Conservation (phyloP, 2,329 filamentous ascomycete genomes). For the Elsinoe arachidis region DNA sequence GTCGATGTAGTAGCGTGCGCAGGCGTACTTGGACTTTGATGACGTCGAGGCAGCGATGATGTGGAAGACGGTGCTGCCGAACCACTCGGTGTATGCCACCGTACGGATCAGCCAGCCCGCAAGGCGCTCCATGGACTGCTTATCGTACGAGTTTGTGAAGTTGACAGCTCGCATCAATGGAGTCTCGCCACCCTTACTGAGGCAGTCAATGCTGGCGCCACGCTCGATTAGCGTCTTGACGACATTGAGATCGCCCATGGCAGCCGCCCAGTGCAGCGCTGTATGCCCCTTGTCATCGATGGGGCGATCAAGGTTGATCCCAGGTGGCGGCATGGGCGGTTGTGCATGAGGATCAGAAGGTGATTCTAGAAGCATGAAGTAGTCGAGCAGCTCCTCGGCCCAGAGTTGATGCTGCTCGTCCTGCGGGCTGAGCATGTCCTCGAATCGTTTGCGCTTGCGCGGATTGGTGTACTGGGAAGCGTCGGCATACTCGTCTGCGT, state of each 20-base stretch:
- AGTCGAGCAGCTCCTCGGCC: slow-evolving; percentile 87
- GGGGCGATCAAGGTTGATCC: slow-evolving; percentile 82
- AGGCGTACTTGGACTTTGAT: slow-evolving; percentile 77
- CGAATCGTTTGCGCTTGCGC: slow-evolving; percentile 73
- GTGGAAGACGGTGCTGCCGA: slow-evolving; percentile 82
- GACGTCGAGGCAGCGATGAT: slow-evolving; percentile 85
- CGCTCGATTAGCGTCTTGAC: slow-evolving; percentile 79
- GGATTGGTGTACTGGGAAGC: slow-evolving; percentile 50
- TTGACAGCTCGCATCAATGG: slow-evolving; percentile 89
- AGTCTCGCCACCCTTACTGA: slow-evolving; percentile 62
- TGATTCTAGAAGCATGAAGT: slow-evolving; percentile 68
- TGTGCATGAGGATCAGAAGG: slow-evolving; percentile 53
- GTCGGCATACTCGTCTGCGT: slow-evolving; percentile 70
- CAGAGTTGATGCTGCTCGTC: slow-evolving; percentile 86
- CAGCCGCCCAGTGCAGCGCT: slow-evolving; percentile 91
- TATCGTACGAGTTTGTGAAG: slow-evolving; percentile 96
- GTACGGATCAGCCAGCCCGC: slow-evolving; percentile 77
- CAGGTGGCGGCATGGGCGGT: slow-evolving; percentile 69
- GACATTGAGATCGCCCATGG: slow-evolving; percentile 92
- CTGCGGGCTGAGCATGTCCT: slow-evolving; percentile 45
- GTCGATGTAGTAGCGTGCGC: slow-evolving; percentile 88
- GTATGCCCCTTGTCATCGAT: slow-evolving; percentile 92
- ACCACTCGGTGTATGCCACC: slow-evolving; percentile 68
- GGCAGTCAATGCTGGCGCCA: slow-evolving; percentile 62
- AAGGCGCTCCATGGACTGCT: slow-evolving; percentile 77